A percentile compares a stretch with the other conserved stretches of the same genome.
phyloP scores from a whole-genome alignment of 2,329 filamentous ascomycete genomes.

The Ophiostoma triangulosporum region DNA sequence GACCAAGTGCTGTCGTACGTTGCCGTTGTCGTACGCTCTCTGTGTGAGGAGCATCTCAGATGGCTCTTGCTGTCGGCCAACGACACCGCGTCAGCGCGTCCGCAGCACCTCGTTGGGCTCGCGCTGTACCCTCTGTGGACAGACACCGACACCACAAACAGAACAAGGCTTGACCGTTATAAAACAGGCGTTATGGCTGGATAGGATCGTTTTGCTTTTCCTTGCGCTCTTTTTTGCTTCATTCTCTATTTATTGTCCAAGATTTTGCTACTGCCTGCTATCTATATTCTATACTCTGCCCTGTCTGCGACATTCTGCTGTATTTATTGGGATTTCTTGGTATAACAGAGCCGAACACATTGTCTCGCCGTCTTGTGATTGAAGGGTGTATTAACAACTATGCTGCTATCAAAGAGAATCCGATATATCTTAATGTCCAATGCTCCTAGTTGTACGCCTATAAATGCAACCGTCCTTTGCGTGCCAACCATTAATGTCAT shows the following conservation, averaged over 20 bases:
- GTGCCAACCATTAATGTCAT: background rate
- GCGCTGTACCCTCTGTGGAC: background rate
- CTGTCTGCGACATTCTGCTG: background rate
- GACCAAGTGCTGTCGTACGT: too few species aligned
- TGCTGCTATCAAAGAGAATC: background rate
- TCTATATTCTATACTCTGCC: background rate
- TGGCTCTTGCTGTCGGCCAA: too few species aligned
- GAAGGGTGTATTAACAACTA: background rate
- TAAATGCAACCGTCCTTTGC: background rate
- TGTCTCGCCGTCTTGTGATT: background rate
- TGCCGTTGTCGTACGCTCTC: too few species aligned
- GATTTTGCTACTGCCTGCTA: background rate
- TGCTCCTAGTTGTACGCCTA: background rate
- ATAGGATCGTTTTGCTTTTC: slow-evolving; percentile 2
- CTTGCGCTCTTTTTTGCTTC: background rate
- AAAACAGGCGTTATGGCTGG: slow-evolving; percentile 9
- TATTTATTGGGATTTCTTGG: background rate
- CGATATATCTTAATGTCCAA: background rate
- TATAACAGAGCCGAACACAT: background rate
- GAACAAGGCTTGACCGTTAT: slow-evolving; percentile 1
- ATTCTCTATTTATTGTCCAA: background rate
- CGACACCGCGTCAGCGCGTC: too few species aligned
- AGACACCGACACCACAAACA: background rate
- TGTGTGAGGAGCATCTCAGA: too few species aligned
- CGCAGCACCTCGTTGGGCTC: too few species aligned